Conservation (phyloP, 2,329 filamentous ascomycete species). For the Colletotrichum sp. region DNA sequence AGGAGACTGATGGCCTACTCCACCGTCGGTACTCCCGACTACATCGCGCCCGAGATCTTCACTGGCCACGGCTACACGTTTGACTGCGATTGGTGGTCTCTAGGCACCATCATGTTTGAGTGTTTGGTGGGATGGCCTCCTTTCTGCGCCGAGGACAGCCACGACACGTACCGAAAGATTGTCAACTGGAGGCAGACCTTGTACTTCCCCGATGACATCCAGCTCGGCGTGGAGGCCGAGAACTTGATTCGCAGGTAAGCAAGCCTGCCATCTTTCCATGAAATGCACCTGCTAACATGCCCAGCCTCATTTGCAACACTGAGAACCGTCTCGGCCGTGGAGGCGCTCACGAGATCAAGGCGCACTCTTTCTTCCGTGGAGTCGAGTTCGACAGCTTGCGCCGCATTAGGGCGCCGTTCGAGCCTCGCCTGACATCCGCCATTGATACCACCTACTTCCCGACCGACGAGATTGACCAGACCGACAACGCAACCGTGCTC, state of each 20-base stretch:
- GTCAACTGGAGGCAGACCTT: slow-evolving; percentile 96
- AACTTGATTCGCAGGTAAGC: slow-evolving; percentile 87
- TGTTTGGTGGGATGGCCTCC: slow-evolving; percentile 98
- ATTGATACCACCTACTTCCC: slow-evolving; percentile 99
- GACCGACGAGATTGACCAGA: slow-evolving; percentile 97
- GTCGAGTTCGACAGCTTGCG: slow-evolving; percentile 95
- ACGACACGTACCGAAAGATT: slow-evolving; percentile 98
- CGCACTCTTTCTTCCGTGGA: slow-evolving; percentile 93
- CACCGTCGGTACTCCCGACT: slow-evolving; percentile 96
- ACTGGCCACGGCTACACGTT: slow-evolving; percentile 95
- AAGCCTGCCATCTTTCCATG: background rate
- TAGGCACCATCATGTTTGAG: slow-evolving; percentile 99
- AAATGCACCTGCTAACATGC: slow-evolving; percentile 9
- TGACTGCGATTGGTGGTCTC: slow-evolving; percentile 98
- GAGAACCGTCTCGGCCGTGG: slow-evolving; percentile 89
- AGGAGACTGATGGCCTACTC: slow-evolving; percentile 96
- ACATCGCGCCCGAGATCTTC: slow-evolving; percentile 98
- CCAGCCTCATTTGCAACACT: slow-evolving; percentile 91
- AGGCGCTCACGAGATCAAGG: slow-evolving; percentile 91
- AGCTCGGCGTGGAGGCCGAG: slow-evolving; percentile 86
- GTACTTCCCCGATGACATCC: slow-evolving; percentile 96
- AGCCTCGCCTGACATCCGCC: slow-evolving; percentile 90
- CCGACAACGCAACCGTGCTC: slow-evolving; percentile 86
- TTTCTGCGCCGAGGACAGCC: slow-evolving; percentile 96
- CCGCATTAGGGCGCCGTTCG: slow-evolving; percentile 92